A percentile compares a stretch with the other conserved stretches of the same genome.
phyloP scores from a whole-genome alignment of 2,329 filamentous ascomycete species.

The Cladorrhinum sp. region DNA sequence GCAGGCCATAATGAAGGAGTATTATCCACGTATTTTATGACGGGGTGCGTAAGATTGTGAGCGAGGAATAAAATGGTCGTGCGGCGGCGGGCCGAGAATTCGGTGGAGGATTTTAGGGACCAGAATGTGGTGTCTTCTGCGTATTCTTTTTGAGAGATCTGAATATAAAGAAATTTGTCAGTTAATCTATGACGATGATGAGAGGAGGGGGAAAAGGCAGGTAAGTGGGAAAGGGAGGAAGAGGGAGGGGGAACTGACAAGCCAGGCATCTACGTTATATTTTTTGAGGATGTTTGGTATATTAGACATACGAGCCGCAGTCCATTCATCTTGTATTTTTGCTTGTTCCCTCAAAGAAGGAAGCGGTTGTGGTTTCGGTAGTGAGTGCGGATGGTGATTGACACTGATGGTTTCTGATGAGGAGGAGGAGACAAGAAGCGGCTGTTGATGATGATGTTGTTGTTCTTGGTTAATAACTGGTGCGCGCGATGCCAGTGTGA shows the following conservation, averaged over 20 bases:
- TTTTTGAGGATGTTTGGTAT: conserved; percentile 44
- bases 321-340: conserved; percentile 43
- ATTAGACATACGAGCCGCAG: conserved; percentile 38
- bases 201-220: neutral
- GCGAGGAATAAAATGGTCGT: conserved; percentile 37
- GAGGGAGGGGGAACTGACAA: conserved; percentile 33
- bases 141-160: conserved; percentile 51
- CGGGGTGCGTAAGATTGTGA: no score
- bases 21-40: no score
- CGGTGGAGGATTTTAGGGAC: conserved; percentile 44
- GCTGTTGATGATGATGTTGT: no score
- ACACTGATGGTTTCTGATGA: no score
- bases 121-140: conserved; percentile 52
- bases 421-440: no score
- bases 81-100: conserved; percentile 49
- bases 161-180: no score
- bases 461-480: no score
- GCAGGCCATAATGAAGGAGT: no score
- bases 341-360: conserved; percentile 45
- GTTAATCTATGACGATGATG: conserved; percentile 38
- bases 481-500: no score
- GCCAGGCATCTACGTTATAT: conserved; percentile 47
- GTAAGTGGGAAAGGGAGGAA: no score
- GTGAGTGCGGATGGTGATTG: neutral
- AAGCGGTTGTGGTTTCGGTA: conserved; percentile 36